phyloP scores from a whole-genome alignment of 371 early-diverging fungal species.

The Lichtheimia ramosa region DNA sequence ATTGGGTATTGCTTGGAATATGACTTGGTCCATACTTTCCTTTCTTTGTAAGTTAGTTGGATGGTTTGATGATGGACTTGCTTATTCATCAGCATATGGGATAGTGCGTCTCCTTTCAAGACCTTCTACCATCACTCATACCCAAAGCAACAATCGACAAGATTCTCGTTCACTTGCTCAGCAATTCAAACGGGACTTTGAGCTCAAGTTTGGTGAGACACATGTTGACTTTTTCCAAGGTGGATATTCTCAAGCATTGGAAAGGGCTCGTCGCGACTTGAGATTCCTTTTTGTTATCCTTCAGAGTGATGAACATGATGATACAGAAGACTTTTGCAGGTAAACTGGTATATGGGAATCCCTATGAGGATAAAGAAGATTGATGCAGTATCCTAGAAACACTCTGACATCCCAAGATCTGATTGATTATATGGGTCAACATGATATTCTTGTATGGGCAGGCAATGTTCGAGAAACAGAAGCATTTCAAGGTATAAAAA shows the following conservation, averaged over 20 bases:
- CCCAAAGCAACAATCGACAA: constrained; percentile 17
- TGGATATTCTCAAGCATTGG: constrained; percentile 78
- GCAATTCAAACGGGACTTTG: constrained; percentile 73
- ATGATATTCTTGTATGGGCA: constrained; percentile 79
- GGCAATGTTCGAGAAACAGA: constrained; percentile 79
- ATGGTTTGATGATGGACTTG: background rate
- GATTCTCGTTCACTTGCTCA: constrained; percentile 66
- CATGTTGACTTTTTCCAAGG: constrained; percentile 84
- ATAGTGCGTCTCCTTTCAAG: constrained; percentile 6
- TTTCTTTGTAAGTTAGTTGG: constrained; percentile 50
- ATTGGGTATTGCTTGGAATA: constrained; percentile 62
- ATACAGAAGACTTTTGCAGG: constrained; percentile 71
- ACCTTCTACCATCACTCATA: constrained; percentile 15
- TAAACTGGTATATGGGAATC: constrained; percentile 7
- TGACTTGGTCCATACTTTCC: constrained; percentile 63
- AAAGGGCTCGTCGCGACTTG: constrained; percentile 71
- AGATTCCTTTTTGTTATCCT: constrained; percentile 75
- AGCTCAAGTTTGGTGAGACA: constrained; percentile 62
- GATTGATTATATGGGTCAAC: constrained; percentile 56
- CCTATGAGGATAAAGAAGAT: background rate
- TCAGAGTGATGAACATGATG: constrained; percentile 84
- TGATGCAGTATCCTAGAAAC: constrained; percentile 27
- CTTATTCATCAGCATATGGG: constrained; percentile 16
- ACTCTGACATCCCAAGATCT: constrained; percentile 63
- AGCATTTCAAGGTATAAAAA: constrained; percentile 70